Evolutionary conservation across 2,329 filamentous ascomycete genomes (phyloP), one percentile per base, ranked within the genome.

Genomic region (Raffaelea arxii): DNA sequence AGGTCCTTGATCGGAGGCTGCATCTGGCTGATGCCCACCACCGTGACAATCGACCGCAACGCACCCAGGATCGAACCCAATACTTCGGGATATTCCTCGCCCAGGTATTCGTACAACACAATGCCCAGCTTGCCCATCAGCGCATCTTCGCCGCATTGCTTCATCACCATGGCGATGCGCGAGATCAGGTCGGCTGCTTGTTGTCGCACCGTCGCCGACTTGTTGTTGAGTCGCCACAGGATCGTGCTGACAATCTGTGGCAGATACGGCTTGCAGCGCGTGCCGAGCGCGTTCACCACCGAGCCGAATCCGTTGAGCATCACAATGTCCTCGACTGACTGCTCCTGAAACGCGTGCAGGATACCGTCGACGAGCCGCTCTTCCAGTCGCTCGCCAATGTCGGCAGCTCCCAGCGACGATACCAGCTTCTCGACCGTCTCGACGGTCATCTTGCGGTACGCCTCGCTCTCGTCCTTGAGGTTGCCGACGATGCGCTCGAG

Each of bases 361-460:
- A 98, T 92, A 62, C 92, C 92, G 57, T 98, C 92, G 45, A 98
- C 89, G 18, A 98, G 77, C 41, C 89, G 79, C 65, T 97, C 92
- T 65, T 98, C 92, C 30, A 98, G 69, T 36, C 91, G 80, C 65
- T 95, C 87, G 22, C 87, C 86, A 56, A 98, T 90, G 60, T 98
- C 92, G 30, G 92, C 91, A 7, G 91, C 90, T 47, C 92, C 92
- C 46, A 97, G 75, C 47, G 88, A 88, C 16, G 91, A 89, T 58
- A 98, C 85, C 41, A 97, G 81, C 68, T 97, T 98, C 68, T 98
- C 92, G 9, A 97, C 81, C 0, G 92, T 97, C 70, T 98, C 92
- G 27, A 98, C 85, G 0, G 92, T 96, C 92, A 98, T 98, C 73
- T 97, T 97, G 43, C 92, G 83, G 66, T 98, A 98, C 1, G 91